Base-by-base conservation (phyloP, 2,329 filamentous ascomycete genomes). In the Aspergillus awamori region DNA sequence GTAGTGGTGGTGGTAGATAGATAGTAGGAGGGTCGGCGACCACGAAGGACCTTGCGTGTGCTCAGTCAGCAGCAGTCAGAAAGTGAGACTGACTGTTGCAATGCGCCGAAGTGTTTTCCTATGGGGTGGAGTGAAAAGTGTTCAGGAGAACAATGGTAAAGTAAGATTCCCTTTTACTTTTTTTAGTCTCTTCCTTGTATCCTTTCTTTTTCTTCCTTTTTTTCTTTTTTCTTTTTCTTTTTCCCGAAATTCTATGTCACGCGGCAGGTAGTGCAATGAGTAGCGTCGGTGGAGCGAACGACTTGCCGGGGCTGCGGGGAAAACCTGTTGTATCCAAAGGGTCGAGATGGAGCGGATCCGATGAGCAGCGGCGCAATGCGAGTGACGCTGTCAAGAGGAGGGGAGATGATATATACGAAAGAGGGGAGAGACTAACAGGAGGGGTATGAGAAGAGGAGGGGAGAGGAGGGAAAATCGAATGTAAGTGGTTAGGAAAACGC, bases 221-320 rank as follows among this genome's bases (percentile, higher is more conserved):
- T 30, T 26, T 51, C 38, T 57, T 15, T 52, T 52, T 57, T 39
- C n/a, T 47, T 48, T 49, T 54, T 8, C 47, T 54, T 39, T 39
- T 49, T 49, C 5, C 33, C 33, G 33, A 36, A 36, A 13, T 47
- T 24, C n/a, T 28, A 48, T 24, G 30, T 49, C 49, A 55, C 41
- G 52, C 41, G 33, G 33, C 36, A 28, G 39, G 36, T 55, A 28
- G 22, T 49, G 28, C n/a, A 47, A 39, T 26, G 15, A 43, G 24
- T 53, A 53, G 48, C 36, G 52, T 51, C n/a, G 36, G 60, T 62
- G 62, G 62, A 64, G 57, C 45, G 57, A 55, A 55, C 57, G 59
- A 43, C 36, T 58, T 59, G 41, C 53, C 47, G 59, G 59, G 53
- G 49, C 52, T 61, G 61, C 63, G 61, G 62, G 62, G 61, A 57